phyloP scores from a whole-genome alignment of 306 rosid species.

The Urtica urens region DNA sequence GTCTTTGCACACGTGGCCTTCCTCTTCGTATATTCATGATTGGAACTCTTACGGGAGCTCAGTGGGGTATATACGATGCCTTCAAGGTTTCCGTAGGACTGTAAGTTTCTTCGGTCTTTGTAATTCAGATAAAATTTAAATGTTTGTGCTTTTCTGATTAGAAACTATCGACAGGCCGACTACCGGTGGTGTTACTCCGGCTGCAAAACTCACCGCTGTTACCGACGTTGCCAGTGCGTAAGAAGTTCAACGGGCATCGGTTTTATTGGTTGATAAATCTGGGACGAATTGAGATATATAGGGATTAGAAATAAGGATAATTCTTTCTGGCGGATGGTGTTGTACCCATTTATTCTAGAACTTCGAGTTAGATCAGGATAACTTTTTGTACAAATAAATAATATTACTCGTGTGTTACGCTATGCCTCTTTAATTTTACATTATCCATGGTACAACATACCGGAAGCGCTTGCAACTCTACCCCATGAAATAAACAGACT shows the following conservation, averaged over 20 bases:
- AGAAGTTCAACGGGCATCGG: constrained; percentile 10
- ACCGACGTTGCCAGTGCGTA: constrained; percentile 25
- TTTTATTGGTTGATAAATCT: constrained; percentile 6
- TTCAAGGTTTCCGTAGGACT: constrained; percentile 89
- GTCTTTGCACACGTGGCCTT: constrained; percentile 89
- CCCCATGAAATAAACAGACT: no score
- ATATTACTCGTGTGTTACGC: no score
- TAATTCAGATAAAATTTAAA: not conserved
- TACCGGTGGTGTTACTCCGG: constrained; percentile 61
- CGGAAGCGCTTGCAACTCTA: no score
- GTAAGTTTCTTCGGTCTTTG: constrained; percentile 40
- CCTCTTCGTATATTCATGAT: constrained; percentile 96
- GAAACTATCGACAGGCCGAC: constrained; percentile 58
- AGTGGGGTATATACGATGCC: constrained; percentile 93
- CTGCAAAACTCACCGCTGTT: constrained; percentile 10
- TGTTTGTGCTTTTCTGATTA: not conserved
- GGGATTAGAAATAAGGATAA: constrained; percentile 45
- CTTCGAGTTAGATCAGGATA: constrained; percentile 36
- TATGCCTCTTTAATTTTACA: no score
- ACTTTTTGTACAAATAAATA: no score
- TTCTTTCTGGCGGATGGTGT: constrained; percentile 55
- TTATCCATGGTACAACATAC: no score
- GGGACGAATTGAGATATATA: not conserved
- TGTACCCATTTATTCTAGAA: constrained; percentile 48
- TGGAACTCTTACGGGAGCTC: constrained; percentile 97